A percentile compares a stretch with the other conserved stretches of the same genome.
These are phyloP conservation scores for Curvularia eragrostidis DNA, from an alignment of 2,329 filamentous ascomycete genomes.

Conservation along the genomic window DNA sequence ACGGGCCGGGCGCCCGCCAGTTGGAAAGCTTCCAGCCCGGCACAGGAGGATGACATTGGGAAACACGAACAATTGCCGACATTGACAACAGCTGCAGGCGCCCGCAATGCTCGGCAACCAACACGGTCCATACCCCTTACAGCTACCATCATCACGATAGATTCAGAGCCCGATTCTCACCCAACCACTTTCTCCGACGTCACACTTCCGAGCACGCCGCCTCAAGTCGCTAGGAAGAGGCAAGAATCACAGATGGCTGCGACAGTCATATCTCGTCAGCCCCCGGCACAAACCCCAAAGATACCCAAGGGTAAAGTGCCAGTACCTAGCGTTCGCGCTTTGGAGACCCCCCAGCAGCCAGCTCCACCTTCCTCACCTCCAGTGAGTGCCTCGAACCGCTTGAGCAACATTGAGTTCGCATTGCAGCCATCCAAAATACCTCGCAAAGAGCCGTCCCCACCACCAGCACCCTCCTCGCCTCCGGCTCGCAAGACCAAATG, in stretches of 20 bases:
- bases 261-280: conserved; percentile 7
- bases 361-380: conserved; percentile 46
- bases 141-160: conserved; percentile 46
- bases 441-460: conserved; percentile 12
- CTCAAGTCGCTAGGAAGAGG: conserved; percentile 6
- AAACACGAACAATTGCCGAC: conserved; percentile 27
- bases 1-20: conserved; percentile 19
- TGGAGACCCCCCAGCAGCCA: conserved; percentile 33
- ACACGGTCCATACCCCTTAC: conserved; percentile 28
- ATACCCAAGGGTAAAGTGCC: conserved; percentile 36
- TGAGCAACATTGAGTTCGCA: conserved; percentile 44
- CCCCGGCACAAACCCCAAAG: conserved; percentile 25
- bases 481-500: conserved; percentile 42
- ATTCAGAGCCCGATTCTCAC: conserved; percentile 42
- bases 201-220: conserved; percentile 34
- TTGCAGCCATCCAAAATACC: conserved; percentile 20
- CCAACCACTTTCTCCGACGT: conserved; percentile 31
- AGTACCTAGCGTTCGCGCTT: conserved; percentile 31
- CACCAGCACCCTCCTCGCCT: conserved; percentile 25
- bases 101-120: conserved; percentile 27
- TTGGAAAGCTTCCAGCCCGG: conserved; percentile 27
- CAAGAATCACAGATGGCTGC: conserved; percentile 2
- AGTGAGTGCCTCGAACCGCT: conserved; percentile 47
- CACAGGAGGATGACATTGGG: conserved; percentile 15
- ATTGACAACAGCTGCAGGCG: conserved; percentile 34